Evolutionary conservation across 345 rosid species (phyloP), one percentile per base, ranked within the genome.

Genomic region (Camelina sativa): DNA sequence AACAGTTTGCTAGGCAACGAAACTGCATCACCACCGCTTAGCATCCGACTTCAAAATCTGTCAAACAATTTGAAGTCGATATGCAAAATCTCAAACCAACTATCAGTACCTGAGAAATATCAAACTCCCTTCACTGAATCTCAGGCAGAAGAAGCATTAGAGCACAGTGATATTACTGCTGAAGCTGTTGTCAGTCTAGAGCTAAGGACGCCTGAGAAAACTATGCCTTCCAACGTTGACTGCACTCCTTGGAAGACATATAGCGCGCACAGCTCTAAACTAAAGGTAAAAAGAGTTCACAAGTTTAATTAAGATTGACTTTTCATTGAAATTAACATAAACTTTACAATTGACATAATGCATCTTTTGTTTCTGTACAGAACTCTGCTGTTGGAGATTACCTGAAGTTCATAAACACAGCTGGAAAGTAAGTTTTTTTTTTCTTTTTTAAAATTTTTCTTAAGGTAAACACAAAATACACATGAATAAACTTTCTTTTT

Each of bases 381-480:
- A 79, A 76, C 0, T 84, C 87, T 55, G 82, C 85, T 40, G 82
- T 85, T 76, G 82, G 82, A 60, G 92, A 86, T 63, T 91, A 85
- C 56, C 84, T 91, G 38, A 86, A 60, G 69, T 73, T 91, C 65
- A 60, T 91, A 58, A 91, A 91, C 74, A 84, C 87, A 1, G 95
- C 89, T 38, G 79, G 64, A 80, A 91, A 86, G 92, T 88, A 74
- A 87, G 97, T 82, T 12, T 6, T 62, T 8, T 7, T 58, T 41
- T 34, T 16, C 25, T 2, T 3, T 1, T 12, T 30, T 15, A 48
- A 48, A 28, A 4, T 0, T 3, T 3, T 28, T 11, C 8, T 23
- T 15, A 44, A 5, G 11, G 7, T 40, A 2, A 16, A 46, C 28
- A 17, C 19, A 12, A 13, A 5, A 71, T 5, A 30, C 6, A 40